These are phyloP conservation scores for Oldenlandia corymbosa DNA, from an alignment of 257 asterid species.

Conservation along the genomic window DNA sequence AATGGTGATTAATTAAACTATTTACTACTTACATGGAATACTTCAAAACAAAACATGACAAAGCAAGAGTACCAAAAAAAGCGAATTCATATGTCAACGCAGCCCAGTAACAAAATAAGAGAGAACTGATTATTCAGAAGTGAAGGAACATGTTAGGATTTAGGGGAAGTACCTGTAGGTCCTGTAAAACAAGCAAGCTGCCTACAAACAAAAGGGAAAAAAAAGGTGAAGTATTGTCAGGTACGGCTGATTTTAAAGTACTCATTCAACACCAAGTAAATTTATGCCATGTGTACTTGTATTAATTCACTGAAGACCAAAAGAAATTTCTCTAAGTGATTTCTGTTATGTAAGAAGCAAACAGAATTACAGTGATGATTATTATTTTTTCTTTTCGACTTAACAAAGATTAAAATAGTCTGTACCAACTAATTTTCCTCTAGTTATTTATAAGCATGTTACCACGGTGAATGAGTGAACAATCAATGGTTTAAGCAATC, in stretches of 20 bases:
- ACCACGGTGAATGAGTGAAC: not conserved
- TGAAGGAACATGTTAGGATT: not conserved
- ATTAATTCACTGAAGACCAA: conserved; percentile 4
- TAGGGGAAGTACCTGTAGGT: conserved; percentile 50
- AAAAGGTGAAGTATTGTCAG: conserved; percentile 10
- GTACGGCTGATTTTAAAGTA: not conserved
- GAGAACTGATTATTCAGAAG: not conserved
- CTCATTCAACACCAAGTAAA: not conserved
- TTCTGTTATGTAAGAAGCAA: not conserved
- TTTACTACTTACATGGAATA: not conserved
- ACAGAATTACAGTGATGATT: not conserved
- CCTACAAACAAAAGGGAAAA: conserved; percentile 38
- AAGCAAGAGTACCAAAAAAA: not conserved
- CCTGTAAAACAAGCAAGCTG: conserved; percentile 77
- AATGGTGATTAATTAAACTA: not conserved
- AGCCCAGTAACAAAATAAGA: not conserved
- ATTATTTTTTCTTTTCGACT: not conserved
- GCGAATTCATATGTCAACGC: not conserved
- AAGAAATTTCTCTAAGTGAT: conserved; percentile 5
- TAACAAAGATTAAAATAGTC: not conserved
- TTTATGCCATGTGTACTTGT: not conserved
- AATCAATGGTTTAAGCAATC: not conserved
- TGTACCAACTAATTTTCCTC: not conserved
- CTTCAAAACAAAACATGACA: not conserved
- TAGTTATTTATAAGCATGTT: not conserved